Percentiles rank a stretch among this genome's conserved stretches.
These are phyloP conservation scores for Torulaspora pretoriensis DNA, from an alignment of 1,139 yeast species.

Conservation along the genomic window DNA sequence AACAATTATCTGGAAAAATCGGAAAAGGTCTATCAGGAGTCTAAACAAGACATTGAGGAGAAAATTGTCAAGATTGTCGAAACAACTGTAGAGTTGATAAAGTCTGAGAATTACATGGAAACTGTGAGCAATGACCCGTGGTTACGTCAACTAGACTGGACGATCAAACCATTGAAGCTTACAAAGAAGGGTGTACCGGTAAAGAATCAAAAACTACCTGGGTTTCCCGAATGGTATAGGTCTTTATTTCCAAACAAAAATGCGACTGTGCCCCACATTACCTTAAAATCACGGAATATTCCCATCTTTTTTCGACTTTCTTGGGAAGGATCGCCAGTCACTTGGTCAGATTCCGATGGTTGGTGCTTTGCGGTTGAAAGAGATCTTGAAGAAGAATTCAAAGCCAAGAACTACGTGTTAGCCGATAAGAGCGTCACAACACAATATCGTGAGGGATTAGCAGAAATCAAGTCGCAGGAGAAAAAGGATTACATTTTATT, in stretches of 20 bases:
- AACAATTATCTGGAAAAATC: slow-evolving; percentile 62
- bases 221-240: slow-evolving; percentile 93
- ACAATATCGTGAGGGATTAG: slow-evolving; percentile 12
- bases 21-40: slow-evolving; percentile 60
- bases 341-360: slow-evolving; percentile 76
- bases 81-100: slow-evolving; percentile 47
- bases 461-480: neutral
- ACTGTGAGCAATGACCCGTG: slow-evolving; percentile 61
- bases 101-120: slow-evolving; percentile 30
- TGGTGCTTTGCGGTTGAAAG: slow-evolving; percentile 76
- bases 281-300: slow-evolving; percentile 70
- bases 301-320: slow-evolving; percentile 70
- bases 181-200: slow-evolving; percentile 72
- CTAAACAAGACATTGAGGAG: slow-evolving; percentile 52
- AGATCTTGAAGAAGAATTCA: slow-evolving; percentile 41
- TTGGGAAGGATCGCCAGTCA: slow-evolving; percentile 82
- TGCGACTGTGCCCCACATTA: slow-evolving; percentile 47
- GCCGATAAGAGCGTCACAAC: slow-evolving; percentile 23
- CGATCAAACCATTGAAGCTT: slow-evolving; percentile 52
- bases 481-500: slow-evolving; percentile 37
- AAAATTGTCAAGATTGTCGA: slow-evolving; percentile 60
- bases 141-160: slow-evolving; percentile 89
- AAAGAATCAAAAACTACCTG: slow-evolving; percentile 81
- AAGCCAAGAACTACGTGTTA: slow-evolving; percentile 49
- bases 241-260: slow-evolving; percentile 54